phyloP scores from a whole-genome alignment of 441 rosid species.

The Croton setiger region DNA sequence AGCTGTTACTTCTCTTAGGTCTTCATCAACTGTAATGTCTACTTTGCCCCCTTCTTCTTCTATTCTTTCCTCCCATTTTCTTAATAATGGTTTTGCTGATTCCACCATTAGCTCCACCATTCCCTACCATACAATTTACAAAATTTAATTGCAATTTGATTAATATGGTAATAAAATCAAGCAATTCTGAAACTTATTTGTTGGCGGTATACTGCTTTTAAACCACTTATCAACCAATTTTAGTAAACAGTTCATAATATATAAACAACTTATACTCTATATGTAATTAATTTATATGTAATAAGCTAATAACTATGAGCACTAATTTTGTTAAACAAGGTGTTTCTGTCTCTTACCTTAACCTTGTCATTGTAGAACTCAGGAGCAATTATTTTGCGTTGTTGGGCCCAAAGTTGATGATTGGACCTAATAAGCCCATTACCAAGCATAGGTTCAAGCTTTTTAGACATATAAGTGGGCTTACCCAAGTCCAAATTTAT shows the following conservation, averaged over 20 bases:
- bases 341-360: conserved; percentile 30
- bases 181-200: too few relatives aligned
- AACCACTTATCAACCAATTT: too few relatives aligned
- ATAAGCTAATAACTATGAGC: neutral
- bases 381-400: conserved; percentile 67
- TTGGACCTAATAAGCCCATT: conserved; percentile 69
- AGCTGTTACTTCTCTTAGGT: conserved; percentile 58
- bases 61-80: conserved; percentile 52
- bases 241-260: too few relatives aligned
- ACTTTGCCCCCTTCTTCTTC: conserved; percentile 38
- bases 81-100: conserved; percentile 49
- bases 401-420: conserved; percentile 66
- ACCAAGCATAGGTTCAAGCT: conserved; percentile 61
- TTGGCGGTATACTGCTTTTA: too few relatives aligned
- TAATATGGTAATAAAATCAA: too few relatives aligned
- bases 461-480: conserved; percentile 56
- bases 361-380: conserved; percentile 72
- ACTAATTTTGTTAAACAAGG: too few relatives aligned
- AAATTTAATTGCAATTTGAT: too few relatives aligned
- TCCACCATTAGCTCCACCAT: conserved; percentile 80
- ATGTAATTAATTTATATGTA: too few relatives aligned
- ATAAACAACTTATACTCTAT: too few relatives aligned
- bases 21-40: conserved; percentile 60
- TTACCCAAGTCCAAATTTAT: conserved; percentile 59
- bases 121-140: too few relatives aligned